Evolutionary conservation across 306 rosid species (phyloP), one percentile per base, ranked within the genome.

Genomic region (Cercis canadensis): DNA sequence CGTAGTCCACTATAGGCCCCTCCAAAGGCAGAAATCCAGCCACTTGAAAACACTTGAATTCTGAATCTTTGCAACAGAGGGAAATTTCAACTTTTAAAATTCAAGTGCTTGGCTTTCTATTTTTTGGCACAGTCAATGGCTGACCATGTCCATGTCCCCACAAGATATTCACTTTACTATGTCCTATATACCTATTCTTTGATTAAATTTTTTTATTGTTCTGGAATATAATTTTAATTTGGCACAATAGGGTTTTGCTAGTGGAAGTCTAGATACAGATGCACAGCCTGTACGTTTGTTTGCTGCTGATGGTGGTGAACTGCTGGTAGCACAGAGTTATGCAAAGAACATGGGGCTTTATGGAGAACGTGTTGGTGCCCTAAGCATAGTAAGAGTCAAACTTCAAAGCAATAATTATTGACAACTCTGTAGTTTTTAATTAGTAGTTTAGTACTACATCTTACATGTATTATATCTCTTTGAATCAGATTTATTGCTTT

Each of bases 271-370:
- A 77, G 99, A 95, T 74, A 81, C 81, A 9, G 99, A 95, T 80
- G 97, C 99, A 63, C 88, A 81, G 70, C 73, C 99, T 56, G 88
- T 95, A 50, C 97, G 99, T 21, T 49, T 80, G 81, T 95, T 95
- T 89, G 96, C 76, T 70, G 97, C 92, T 60, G 99, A 95, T 91
- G 99, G 99, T 53, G 92, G 92, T 57, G 99, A 95, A 78, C 86
- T 83, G 70, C 85, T 95, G 78, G 61, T 81, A 24, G 99, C 96
- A 77, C 99, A 91, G 86, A 95, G 99, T 82, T 95, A 89, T 57
- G 97, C 99, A 36, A 95, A 95, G 87, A 95, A 91, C 84, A 75
- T 95, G 97, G 99, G 99, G 57, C 96, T 95, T 31, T 95, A 95
- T 54, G 99, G 92, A 6, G 99, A 95, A 74, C 97, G 99, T 84